Evolutionary conservation across 1,139 yeast genomes (phyloP).

Genomic region (Yamadazyma friedrichii): DNA sequence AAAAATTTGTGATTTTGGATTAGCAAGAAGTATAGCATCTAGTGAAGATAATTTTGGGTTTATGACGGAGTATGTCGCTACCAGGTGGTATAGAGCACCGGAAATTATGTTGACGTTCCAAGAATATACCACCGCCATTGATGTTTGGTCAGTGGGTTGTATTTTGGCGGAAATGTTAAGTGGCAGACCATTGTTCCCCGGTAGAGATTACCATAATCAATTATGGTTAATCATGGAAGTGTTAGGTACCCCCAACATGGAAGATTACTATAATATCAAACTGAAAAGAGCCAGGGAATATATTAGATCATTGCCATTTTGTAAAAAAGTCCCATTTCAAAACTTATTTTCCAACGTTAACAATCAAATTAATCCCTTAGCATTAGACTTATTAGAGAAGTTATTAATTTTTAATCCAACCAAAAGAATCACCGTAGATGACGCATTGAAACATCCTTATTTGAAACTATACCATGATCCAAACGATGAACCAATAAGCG

Average conservation of each 20-base stretch:
- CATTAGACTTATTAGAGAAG: conserved; percentile 59
- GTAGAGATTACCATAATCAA: conserved; percentile 91
- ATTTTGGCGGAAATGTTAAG: conserved; percentile 89
- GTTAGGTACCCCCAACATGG: conserved; percentile 84
- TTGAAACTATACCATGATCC: conserved; percentile 67
- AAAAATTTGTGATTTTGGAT: conserved; percentile 92
- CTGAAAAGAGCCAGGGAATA: conserved; percentile 86
- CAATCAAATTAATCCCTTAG: conserved; percentile 47
- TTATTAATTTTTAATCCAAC: conserved; percentile 64
- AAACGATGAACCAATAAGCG: conserved; percentile 67
- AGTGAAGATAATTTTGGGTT: conserved; percentile 38
- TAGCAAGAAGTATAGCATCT: conserved; percentile 56
- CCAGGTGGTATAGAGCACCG: conserved; percentile 97
- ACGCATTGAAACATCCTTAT: conserved; percentile 69
- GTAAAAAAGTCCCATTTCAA: conserved; percentile 44
- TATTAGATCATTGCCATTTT: conserved; percentile 67
- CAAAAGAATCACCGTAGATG: conserved; percentile 61
- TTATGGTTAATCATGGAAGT: conserved; percentile 82
- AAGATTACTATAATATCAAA: conserved; percentile 77
- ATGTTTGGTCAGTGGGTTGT: conserved; percentile 97
- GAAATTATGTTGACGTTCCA: conserved; percentile 93
- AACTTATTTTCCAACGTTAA: conserved; percentile 34
- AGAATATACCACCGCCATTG: conserved; percentile 92
- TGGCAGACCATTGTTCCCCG: conserved; percentile 89
- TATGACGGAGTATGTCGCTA: conserved; percentile 97